Evolutionary conservation across 1,139 yeast genomes (phyloP).

Genomic region (Nadsonia commutata): DNA sequence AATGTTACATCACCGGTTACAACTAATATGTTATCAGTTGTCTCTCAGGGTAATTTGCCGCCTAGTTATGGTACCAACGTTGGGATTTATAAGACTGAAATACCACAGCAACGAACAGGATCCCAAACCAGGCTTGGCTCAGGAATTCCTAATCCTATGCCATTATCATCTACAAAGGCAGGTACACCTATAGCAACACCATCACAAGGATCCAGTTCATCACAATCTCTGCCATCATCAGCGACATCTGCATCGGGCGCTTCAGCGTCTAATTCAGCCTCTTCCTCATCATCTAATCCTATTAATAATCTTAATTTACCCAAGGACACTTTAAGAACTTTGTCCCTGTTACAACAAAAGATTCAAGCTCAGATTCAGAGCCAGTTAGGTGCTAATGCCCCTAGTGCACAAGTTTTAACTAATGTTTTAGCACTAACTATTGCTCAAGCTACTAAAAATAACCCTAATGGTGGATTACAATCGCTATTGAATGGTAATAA

Average conservation of each 20-base stretch:
- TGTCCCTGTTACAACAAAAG: constrained; percentile 22
- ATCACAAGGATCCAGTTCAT: not conserved
- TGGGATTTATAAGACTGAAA: not conserved
- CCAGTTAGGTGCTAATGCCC: constrained; percentile 18
- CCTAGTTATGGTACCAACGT: not conserved
- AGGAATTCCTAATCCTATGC: no score
- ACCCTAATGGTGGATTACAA: constrained; percentile 62
- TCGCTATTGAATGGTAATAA: constrained; percentile 66
- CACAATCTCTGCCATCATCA: not conserved
- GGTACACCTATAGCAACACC: constrained; percentile 1
- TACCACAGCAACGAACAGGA: not conserved
- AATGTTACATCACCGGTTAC: not conserved
- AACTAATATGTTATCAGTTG: not conserved
- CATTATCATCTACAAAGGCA: no score
- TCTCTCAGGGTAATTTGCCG: not conserved
- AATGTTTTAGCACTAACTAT: constrained; percentile 88
- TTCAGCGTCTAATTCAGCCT: constrained; percentile 5
- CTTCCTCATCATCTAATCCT: constrained; percentile 10
- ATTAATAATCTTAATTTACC: constrained; percentile 14
- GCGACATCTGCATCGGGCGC: constrained; percentile 6
- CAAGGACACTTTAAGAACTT: constrained; percentile 22
- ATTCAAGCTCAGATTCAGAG: constrained; percentile 22
- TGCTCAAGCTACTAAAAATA: constrained; percentile 80
- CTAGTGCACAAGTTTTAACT: constrained; percentile 49
- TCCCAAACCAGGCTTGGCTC: not conserved